Evolutionary conservation across 805 yeast genomes (phyloP).

Genomic region (Kuraishia molischiana): DNA sequence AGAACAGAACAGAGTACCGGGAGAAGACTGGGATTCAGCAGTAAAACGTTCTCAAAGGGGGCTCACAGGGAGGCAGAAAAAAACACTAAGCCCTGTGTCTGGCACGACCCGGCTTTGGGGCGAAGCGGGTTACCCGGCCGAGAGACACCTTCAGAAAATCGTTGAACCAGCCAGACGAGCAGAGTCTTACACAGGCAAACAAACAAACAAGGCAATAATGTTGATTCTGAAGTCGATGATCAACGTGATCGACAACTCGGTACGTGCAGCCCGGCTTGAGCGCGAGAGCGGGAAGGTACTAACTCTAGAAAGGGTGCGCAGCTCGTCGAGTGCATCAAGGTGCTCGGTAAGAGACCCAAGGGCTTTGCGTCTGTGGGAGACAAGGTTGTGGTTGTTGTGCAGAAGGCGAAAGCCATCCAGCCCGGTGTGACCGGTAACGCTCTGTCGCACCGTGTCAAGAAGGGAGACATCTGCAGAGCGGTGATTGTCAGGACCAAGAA

Average conservation of each 20-base stretch:
- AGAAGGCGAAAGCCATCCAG: slow-evolving; percentile 74
- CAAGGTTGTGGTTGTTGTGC: slow-evolving; percentile 87
- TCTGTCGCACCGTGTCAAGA: slow-evolving; percentile 73
- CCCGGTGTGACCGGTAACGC: slow-evolving; percentile 65
- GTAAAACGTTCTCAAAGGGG: too few relatives aligned
- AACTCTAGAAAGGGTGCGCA: slow-evolving; percentile 65
- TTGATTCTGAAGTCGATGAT: slow-evolving; percentile 79
- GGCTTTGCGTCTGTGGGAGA: slow-evolving; percentile 85
- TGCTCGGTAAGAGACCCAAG: slow-evolving; percentile 78
- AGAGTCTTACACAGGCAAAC: too few relatives aligned
- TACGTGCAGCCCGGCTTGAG: slow-evolving; percentile 10
- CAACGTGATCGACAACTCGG: slow-evolving; percentile 88
- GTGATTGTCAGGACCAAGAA: slow-evolving; percentile 85
- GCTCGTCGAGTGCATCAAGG: slow-evolving; percentile 92
- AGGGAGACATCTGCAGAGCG: slow-evolving; percentile 94
- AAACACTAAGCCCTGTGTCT: too few relatives aligned
- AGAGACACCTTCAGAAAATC: too few relatives aligned
- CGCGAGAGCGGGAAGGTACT: too few relatives aligned
- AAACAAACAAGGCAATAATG: slow-evolving; percentile 34
- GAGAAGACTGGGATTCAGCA: too few relatives aligned
- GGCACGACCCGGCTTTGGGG: too few relatives aligned
- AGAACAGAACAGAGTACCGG: too few relatives aligned
- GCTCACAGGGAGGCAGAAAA: too few relatives aligned
- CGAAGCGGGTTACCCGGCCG: too few relatives aligned
- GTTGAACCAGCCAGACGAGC: too few relatives aligned